These are phyloP conservation scores for Clonostachys byssicola DNA, from an alignment of 2,329 filamentous ascomycete species.

Conservation along the genomic window DNA sequence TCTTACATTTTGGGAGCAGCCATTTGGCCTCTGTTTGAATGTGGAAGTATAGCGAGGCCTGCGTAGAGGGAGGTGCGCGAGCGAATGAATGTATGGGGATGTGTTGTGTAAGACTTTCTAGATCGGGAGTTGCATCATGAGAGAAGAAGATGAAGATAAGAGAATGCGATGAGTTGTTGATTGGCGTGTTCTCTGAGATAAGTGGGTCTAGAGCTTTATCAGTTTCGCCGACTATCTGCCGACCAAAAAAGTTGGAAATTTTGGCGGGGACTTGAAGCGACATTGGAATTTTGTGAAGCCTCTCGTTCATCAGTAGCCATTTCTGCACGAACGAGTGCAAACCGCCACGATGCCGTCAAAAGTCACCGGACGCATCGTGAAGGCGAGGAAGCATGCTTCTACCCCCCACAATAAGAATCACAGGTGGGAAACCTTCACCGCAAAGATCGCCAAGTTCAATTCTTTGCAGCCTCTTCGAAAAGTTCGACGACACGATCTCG, in stretches of 20 bases:
- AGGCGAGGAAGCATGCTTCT: conserved; percentile 62
- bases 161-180: conserved; percentile 20
- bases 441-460: conserved; percentile 86
- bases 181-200: conserved; percentile 15
- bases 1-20: conserved; percentile 44
- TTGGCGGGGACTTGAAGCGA: neutral
- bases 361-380: conserved; percentile 63
- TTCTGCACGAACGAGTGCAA: neutral
- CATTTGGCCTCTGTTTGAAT: conserved; percentile 22
- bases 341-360: conserved; percentile 53
- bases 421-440: conserved; percentile 86
- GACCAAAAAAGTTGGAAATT: conserved; percentile 21
- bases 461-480: conserved; percentile 86
- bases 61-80: conserved; percentile 1
- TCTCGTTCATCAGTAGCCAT: too few species aligned
- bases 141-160: conserved; percentile 2
- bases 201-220: conserved; percentile 20
- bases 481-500: conserved; percentile 79
- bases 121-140: neutral
- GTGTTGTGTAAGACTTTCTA: neutral
- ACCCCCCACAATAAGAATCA: conserved; percentile 79
- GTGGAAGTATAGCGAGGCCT: conserved; percentile 6
- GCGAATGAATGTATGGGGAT: too few species aligned
- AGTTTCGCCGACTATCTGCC: conserved; percentile 23
- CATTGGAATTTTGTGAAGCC: too few species aligned